Conservation (phyloP, 2,329 filamentous ascomycete species). For the Thelonectria olida region DNA sequence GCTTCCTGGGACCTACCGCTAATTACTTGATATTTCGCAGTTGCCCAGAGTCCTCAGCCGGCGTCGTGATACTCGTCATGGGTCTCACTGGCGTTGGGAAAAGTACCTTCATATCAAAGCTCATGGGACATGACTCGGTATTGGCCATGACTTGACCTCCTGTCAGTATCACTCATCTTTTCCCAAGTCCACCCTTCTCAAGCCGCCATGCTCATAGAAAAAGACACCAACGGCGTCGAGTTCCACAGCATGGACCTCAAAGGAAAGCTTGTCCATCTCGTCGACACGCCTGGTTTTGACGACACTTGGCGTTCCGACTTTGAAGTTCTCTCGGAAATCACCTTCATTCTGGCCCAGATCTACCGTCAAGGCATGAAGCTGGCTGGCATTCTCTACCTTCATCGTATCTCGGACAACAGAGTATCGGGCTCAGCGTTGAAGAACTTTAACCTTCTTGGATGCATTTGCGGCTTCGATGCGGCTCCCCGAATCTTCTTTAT, state of each 20-base stretch:
- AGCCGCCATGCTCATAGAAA: neutral
- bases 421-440: neutral
- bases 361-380: neutral
- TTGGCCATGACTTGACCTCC: too few species aligned
- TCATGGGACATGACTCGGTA: too few species aligned
- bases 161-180: neutral
- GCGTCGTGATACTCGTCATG: neutral
- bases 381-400: neutral
- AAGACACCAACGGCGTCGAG: neutral
- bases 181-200: too few species aligned
- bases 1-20: neutral
- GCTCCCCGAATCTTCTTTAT: neutral
- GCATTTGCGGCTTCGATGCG: neutral
- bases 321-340: neutral
- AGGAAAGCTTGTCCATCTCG: neutral
- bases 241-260: neutral
- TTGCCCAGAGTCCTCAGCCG: neutral
- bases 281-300: neutral
- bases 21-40: neutral
- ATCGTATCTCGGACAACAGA: constrained; percentile 1
- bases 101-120: too few species aligned
- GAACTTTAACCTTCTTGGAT: neutral
- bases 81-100: too few species aligned
- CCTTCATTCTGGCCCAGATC: neutral
- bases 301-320: neutral